These are phyloP conservation scores for Williopsis jadinii DNA, from an alignment of 1,139 yeast species.

Conservation along the genomic window DNA sequence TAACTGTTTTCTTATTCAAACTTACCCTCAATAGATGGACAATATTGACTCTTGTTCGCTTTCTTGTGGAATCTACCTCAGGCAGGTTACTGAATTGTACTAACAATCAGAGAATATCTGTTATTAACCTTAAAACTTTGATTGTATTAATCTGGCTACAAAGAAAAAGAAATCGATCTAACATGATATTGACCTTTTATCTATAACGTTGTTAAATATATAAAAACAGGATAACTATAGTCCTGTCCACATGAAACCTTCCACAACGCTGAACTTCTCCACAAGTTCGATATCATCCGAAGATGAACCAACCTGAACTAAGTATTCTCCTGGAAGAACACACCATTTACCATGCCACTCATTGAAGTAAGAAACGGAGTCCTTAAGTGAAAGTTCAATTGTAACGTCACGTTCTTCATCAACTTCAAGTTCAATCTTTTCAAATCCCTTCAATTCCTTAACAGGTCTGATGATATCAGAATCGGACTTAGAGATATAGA, in stretches of 20 bases:
- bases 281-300: conserved; percentile 24
- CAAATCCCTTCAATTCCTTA: conserved; percentile 52
- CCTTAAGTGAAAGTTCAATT: conserved; percentile 35
- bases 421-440: conserved; percentile 37
- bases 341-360: conserved; percentile 42
- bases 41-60: too few relatives aligned
- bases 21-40: too few relatives aligned
- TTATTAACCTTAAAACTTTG: too few relatives aligned
- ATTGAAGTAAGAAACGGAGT: conserved; percentile 51
- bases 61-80: too few relatives aligned
- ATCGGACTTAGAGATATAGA: conserved; percentile 33
- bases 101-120: too few relatives aligned
- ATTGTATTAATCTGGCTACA: too few relatives aligned
- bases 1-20: too few relatives aligned
- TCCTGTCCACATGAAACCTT: conserved; percentile 23
- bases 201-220: too few relatives aligned
- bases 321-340: conserved; percentile 43
- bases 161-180: too few relatives aligned
- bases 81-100: too few relatives aligned
- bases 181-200: too few relatives aligned
- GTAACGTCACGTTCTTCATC: conserved; percentile 34
- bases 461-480: conserved; percentile 43
- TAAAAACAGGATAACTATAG: conserved; percentile 3
- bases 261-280: conserved; percentile 22
- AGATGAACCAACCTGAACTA: conserved; percentile 38